phyloP scores from a whole-genome alignment of 495 filamentous ascomycete species.

The Tetracladium setigerum region DNA sequence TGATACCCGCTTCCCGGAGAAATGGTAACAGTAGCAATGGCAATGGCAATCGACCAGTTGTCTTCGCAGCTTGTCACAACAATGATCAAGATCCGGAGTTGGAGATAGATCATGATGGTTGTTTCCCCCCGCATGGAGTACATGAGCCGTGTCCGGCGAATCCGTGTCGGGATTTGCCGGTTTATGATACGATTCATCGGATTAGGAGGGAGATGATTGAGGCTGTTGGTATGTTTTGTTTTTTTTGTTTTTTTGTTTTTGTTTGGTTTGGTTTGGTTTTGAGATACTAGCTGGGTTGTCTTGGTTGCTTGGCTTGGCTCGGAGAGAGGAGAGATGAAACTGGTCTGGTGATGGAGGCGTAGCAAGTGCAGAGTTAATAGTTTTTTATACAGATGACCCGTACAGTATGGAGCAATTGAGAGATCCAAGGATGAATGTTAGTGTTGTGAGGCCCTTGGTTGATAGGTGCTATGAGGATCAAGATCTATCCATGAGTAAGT shows the following conservation, averaged over 20 bases:
- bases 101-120: constrained; percentile 15
- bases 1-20: not conserved
- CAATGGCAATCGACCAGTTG: not conserved
- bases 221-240: constrained; percentile 17
- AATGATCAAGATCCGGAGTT: constrained; percentile 5
- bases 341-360: constrained; percentile 12
- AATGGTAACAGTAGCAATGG: constrained; percentile 1
- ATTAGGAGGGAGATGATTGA: too few relatives aligned
- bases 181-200: constrained; percentile 39
- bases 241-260: not conserved
- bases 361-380: not conserved
- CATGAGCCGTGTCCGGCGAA: constrained; percentile 17
- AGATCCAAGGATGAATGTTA: constrained; percentile 62
- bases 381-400: constrained; percentile 41
- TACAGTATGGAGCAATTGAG: constrained; percentile 61
- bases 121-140: constrained; percentile 17
- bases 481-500: constrained; percentile 56
- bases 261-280: not conserved
- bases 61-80: too few relatives aligned
- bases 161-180: constrained; percentile 24
- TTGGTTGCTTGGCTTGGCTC: constrained; percentile 12
- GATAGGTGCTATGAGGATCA: constrained; percentile 61
- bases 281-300: not conserved
- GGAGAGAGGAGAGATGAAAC: constrained; percentile 29
- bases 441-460: constrained; percentile 59